A percentile compares a stretch with the other conserved stretches of the same genome.
phyloP scores from a whole-genome alignment of 2,329 filamentous ascomycete species.

The Colletotrichum sp. region DNA sequence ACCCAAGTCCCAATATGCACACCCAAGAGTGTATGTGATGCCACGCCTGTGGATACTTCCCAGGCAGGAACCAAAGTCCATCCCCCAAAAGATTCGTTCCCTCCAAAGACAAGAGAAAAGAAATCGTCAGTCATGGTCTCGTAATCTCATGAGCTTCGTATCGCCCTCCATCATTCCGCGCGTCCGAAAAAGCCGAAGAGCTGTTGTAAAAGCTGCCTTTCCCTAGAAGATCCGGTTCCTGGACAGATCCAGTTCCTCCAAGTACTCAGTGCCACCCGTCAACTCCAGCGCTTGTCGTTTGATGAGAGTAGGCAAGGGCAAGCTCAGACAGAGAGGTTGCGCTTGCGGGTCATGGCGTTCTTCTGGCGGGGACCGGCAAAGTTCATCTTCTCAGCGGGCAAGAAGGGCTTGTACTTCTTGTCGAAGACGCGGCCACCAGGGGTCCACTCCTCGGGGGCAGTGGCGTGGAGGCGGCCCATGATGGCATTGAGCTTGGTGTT shows the following conservation, averaged over 20 bases:
- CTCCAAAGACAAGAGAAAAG: neutral
- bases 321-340: slow-evolving; percentile 2
- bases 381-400: neutral
- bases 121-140: neutral
- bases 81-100: neutral
- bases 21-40: neutral
- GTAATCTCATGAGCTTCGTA: neutral
- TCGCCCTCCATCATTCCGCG: neutral
- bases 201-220: neutral
- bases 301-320: neutral
- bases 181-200: neutral
- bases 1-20: neutral
- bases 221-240: neutral
- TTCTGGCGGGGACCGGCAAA: slow-evolving; percentile 10
- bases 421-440: neutral
- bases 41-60: neutral
- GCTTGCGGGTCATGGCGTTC: slow-evolving; percentile 8
- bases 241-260: neutral
- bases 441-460: neutral
- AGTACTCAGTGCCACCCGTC: neutral
- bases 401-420: slow-evolving; percentile 19
- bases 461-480: neutral
- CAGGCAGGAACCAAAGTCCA: neutral
- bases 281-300: neutral
- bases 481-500: slow-evolving; percentile 18